Percentiles rank a stretch among this genome's conserved stretches.
phyloP scores from a whole-genome alignment of 2,329 filamentous ascomycete species.

The Knoxdaviesia capensis region DNA sequence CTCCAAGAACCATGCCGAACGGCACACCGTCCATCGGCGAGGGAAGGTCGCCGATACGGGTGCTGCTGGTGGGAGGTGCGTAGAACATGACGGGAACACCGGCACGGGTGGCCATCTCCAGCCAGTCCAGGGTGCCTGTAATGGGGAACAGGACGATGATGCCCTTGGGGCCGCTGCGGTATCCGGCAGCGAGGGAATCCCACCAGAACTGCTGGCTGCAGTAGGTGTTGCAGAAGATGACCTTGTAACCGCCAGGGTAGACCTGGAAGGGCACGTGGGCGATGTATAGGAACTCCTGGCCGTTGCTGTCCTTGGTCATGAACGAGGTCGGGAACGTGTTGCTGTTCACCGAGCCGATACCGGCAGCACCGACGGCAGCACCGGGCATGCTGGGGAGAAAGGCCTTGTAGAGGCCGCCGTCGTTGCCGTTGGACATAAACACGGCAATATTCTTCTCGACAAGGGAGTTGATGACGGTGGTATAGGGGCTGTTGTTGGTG shows the following conservation, averaged over 20 bases:
- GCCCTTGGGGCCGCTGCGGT: too few species aligned
- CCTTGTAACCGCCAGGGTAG: neutral
- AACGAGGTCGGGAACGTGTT: slow-evolving; percentile 6
- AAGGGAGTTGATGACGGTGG: too few species aligned
- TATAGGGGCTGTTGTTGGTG: too few species aligned
- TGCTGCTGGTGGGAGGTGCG: neutral
- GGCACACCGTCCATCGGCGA: too few species aligned
- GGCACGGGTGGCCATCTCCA: neutral
- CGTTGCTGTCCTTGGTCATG: slow-evolving; percentile 1
- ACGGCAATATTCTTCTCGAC: slow-evolving; percentile 4
- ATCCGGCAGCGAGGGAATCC: neutral
- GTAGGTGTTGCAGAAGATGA: too few species aligned
- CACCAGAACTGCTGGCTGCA: too few species aligned
- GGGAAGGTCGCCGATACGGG: neutral
- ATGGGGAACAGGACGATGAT: too few species aligned
- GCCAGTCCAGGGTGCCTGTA: too few species aligned
- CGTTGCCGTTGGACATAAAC: slow-evolving; percentile 8
- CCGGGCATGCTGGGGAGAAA: slow-evolving; percentile 3
- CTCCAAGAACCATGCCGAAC: too few species aligned
- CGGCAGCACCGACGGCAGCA: slow-evolving; percentile 7
- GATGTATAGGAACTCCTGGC: slow-evolving; percentile 1
- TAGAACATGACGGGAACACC: neutral
- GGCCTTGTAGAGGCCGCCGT: slow-evolving; percentile 1
- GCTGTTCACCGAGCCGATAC: slow-evolving; percentile 7
- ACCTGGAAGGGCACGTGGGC: slow-evolving; percentile 3